Conservation (phyloP, 2,329 filamentous ascomycete species). For the Alternaria angustiovoidea region DNA sequence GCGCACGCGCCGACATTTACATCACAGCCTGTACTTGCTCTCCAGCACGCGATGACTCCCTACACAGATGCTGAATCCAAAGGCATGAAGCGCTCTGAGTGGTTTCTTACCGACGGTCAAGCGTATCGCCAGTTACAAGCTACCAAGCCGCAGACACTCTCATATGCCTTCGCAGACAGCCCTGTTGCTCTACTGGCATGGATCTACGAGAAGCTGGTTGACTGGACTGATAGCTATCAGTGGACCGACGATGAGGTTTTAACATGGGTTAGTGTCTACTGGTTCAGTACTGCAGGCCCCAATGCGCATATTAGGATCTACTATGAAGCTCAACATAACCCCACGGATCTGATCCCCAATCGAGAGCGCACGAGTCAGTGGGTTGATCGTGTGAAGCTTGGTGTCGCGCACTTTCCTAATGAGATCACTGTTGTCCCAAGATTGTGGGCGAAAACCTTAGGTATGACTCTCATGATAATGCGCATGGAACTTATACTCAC, state of each 20-base stretch:
- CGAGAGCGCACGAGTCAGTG: conserved; percentile 51
- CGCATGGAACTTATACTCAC: conserved; percentile 1
- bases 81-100: conserved; percentile 62
- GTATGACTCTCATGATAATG: conserved; percentile 35
- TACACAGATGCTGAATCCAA: conserved; percentile 62
- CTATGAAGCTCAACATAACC: conserved; percentile 67
- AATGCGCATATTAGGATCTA: conserved; percentile 75
- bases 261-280: conserved; percentile 78
- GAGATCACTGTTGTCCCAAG: conserved; percentile 65
- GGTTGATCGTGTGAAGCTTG: conserved; percentile 60
- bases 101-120: conserved; percentile 66
- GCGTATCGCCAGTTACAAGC: conserved; percentile 68
- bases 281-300: conserved; percentile 73
- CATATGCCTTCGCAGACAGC: conserved; percentile 72
- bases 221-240: conserved; percentile 75
- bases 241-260: conserved; percentile 81
- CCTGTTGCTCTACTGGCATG: conserved; percentile 76
- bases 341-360: conserved; percentile 32
- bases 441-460: conserved; percentile 67
- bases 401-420: conserved; percentile 64
- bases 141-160: conserved; percentile 77
- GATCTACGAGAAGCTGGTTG: conserved; percentile 82
- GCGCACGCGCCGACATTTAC: conserved; percentile 50
- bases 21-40: conserved; percentile 64
- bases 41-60: conserved; percentile 64